Evolutionary conservation across 2,329 filamentous ascomycete genomes (phyloP).

Genomic region (Hawksworthiomyces lignivorus): DNA sequence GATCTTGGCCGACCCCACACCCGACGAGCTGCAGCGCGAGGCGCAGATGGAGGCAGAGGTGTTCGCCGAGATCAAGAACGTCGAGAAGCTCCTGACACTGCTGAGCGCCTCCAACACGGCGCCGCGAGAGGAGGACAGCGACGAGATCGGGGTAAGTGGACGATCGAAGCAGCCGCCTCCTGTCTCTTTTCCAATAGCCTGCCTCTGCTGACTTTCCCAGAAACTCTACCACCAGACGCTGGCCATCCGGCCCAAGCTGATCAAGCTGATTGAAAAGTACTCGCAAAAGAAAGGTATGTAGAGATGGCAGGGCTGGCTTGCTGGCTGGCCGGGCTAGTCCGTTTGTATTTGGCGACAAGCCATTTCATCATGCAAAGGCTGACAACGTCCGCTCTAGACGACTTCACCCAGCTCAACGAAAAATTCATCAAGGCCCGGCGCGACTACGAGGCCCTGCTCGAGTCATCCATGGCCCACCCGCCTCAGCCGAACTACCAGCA

Average conservation of each 20-base stretch:
- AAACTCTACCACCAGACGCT: constrained; percentile 87
- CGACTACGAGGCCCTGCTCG: constrained; percentile 92
- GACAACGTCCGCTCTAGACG: constrained; percentile 49
- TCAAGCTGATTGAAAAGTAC: constrained; percentile 97
- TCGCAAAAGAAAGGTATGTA: constrained; percentile 89
- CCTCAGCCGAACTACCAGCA: constrained; percentile 71
- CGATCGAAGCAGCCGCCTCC: too few species aligned
- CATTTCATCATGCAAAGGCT: too few species aligned
- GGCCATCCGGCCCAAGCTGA: constrained; percentile 90
- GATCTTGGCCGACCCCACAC: constrained; percentile 89
- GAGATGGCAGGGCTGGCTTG: too few species aligned
- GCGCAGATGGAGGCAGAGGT: constrained; percentile 83
- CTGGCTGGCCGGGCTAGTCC: too few species aligned
- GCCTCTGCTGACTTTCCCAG: constrained; percentile 23
- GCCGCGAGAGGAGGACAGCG: constrained; percentile 81
- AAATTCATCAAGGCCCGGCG: constrained; percentile 98
- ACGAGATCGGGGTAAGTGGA: constrained; percentile 75
- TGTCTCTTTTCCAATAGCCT: neutral
- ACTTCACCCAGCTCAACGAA: constrained; percentile 96
- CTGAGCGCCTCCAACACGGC: constrained; percentile 79
- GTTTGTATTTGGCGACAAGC: too few species aligned
- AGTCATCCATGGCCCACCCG: constrained; percentile 95
- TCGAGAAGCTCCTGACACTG: constrained; percentile 70
- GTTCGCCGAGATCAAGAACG: constrained; percentile 57
- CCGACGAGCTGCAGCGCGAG: constrained; percentile 88